phyloP scores from a whole-genome alignment of 2,329 filamentous ascomycete species.

The Fusarium sp. region DNA sequence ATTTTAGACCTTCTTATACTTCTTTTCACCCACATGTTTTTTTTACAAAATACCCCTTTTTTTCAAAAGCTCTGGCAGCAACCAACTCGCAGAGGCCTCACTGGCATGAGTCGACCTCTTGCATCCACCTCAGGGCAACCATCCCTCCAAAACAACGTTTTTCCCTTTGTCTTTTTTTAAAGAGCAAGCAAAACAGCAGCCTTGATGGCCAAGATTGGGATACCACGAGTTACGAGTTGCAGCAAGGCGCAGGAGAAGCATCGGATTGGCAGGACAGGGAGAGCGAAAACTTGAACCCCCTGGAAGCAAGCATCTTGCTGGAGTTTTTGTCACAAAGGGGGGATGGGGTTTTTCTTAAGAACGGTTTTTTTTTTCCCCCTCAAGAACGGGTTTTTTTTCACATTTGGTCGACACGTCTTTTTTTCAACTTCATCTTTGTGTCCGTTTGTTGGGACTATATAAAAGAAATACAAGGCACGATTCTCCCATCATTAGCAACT shows the following conservation, averaged over 20 bases:
- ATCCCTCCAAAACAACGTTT: constrained; percentile 8
- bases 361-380: not conserved
- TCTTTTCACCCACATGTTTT: constrained; percentile 5
- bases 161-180: constrained; percentile 39
- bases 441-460: constrained; percentile 23
- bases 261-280: constrained; percentile 21
- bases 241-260: constrained; percentile 41
- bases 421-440: constrained; percentile 12
- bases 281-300: constrained; percentile 8
- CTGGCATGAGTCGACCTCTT: constrained; percentile 27
- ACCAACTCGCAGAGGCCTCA: constrained; percentile 16
- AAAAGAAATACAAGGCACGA: constrained; percentile 17
- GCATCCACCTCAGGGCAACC: constrained; percentile 20
- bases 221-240: constrained; percentile 35
- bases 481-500: constrained; percentile 22
- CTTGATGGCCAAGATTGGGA: constrained; percentile 31
- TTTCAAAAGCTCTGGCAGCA: constrained; percentile 30
- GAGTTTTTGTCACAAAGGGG: constrained; percentile 32
- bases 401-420: constrained; percentile 15
- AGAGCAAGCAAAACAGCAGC: constrained; percentile 17
- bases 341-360: constrained; percentile 8
- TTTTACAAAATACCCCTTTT: constrained; percentile 17
- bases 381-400: not conserved
- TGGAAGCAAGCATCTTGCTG: constrained; percentile 27
- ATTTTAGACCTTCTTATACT: not conserved